Conservation (phyloP, 352 stramenopile species). For the Phytophthora fragariae region DNA sequence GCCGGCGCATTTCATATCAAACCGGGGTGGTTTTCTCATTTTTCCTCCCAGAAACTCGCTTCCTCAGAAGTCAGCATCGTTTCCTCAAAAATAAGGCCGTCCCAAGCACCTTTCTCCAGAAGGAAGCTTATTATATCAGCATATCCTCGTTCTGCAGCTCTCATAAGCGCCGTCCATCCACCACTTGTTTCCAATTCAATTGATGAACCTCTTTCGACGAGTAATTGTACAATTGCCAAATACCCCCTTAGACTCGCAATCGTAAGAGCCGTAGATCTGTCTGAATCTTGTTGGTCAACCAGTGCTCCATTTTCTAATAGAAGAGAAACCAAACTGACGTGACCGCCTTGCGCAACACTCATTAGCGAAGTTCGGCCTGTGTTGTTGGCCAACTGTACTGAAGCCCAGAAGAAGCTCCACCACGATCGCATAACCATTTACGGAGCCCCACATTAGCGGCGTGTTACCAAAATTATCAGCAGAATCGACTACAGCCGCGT, state of each 20-base stretch:
- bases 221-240: conserved; percentile 1
- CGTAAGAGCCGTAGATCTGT: background rate
- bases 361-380: background rate
- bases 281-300: conserved; percentile 5
- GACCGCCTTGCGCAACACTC: background rate
- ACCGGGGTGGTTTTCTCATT: no score
- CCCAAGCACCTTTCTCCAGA: background rate
- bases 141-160: background rate
- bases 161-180: background rate
- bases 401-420: background rate
- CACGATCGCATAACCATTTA: background rate
- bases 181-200: background rate
- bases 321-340: background rate
- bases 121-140: background rate
- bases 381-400: background rate
- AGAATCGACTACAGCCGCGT: background rate
- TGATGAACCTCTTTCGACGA: background rate
- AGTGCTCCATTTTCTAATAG: conserved; percentile 12
- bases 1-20: no score
- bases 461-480: background rate
- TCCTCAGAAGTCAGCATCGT: no score
- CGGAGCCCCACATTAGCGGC: background rate
- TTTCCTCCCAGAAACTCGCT: no score
- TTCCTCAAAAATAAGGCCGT: no score
- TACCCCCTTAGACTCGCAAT: conserved; percentile 1